phyloP scores from a whole-genome alignment of 441 rosid species.

The Corymbia calophylla region DNA sequence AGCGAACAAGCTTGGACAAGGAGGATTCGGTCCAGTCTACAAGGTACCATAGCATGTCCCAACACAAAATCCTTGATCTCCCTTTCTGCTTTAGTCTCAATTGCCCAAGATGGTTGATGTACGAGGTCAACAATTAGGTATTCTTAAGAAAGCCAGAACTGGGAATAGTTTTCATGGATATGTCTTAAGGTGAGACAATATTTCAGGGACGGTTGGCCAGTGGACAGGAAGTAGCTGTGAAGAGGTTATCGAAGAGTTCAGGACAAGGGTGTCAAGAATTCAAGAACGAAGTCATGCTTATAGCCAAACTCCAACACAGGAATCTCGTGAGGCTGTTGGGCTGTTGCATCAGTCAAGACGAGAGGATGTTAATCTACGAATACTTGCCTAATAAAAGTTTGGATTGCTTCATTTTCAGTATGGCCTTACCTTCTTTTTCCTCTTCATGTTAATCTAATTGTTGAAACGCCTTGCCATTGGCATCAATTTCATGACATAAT shows the following conservation, averaged over 20 bases:
- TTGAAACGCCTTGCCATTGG: not conserved
- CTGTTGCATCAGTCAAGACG: not conserved
- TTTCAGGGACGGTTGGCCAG: not conserved
- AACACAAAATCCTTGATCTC: not conserved
- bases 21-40: not conserved
- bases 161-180: not conserved
- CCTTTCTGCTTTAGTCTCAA: not conserved
- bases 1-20: not conserved
- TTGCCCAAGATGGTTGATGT: not conserved
- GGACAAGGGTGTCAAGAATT: not conserved
- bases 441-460: not conserved
- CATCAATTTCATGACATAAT: not conserved
- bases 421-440: not conserved
- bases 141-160: not conserved
- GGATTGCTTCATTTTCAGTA: not conserved
- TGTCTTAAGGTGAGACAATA: not conserved
- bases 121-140: not conserved
- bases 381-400: not conserved
- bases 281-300: not conserved
- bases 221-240: not conserved
- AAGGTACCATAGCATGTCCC: not conserved
- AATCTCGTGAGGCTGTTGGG: not conserved
- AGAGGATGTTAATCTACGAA: not conserved
- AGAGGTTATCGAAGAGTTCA: not conserved
- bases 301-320: not conserved